Evolutionary conservation across 2,329 filamentous ascomycete genomes (phyloP).

Genomic region (Exserohilum rostratum): DNA sequence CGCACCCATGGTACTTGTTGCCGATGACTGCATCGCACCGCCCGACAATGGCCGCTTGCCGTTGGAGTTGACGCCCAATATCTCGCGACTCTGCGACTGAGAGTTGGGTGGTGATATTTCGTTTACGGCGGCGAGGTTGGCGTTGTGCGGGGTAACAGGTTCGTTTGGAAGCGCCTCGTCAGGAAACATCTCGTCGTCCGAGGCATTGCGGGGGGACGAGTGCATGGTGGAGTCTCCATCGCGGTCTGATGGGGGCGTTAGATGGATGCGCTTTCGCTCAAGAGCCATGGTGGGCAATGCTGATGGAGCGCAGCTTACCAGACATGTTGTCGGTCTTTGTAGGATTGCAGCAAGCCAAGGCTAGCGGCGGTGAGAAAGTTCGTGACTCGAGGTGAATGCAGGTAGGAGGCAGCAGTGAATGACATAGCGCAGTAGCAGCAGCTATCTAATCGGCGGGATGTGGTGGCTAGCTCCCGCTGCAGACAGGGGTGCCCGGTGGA

Average conservation of each 20-base stretch:
- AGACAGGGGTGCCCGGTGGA: constrained; percentile 10
- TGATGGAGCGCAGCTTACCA: constrained; percentile 7
- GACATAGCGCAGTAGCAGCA: constrained; percentile 8
- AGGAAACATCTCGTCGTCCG: constrained; percentile 52
- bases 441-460: constrained; percentile 11
- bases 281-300: constrained; percentile 14
- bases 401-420: constrained; percentile 16
- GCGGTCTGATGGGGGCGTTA: constrained; percentile 48
- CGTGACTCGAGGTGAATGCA: constrained; percentile 3
- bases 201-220: constrained; percentile 50
- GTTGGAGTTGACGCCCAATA: constrained; percentile 44
- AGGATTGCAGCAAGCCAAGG: background rate
- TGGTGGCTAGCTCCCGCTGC: constrained; percentile 18
- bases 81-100: constrained; percentile 45
- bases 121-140: constrained; percentile 38
- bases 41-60: constrained; percentile 42
- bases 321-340: constrained; percentile 13
- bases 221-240: constrained; percentile 65
- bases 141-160: constrained; percentile 51
- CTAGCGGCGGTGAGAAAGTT: constrained; percentile 3
- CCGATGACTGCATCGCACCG: constrained; percentile 20
- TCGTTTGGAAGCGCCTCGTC: constrained; percentile 45
- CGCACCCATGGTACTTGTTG: constrained; percentile 9
- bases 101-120: constrained; percentile 63
- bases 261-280: constrained; percentile 14